These are phyloP conservation scores for Populus hybrid DNA, from an alignment of 441 rosid genomes.

Conservation along the genomic window DNA sequence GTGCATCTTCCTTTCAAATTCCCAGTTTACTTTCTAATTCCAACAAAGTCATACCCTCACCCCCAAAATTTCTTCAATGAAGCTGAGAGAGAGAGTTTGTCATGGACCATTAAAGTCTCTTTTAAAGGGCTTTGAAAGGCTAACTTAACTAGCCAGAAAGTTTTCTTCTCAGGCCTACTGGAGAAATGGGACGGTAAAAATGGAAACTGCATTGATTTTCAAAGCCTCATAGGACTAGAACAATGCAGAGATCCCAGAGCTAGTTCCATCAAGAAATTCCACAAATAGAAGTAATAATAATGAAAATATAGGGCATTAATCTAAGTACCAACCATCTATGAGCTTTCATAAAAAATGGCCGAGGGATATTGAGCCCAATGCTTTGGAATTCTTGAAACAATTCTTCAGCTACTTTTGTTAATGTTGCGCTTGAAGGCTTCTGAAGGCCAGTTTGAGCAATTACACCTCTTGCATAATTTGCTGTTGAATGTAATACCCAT, in stretches of 20 bases:
- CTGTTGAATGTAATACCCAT: slow-evolving; percentile 80
- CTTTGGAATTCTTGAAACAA: slow-evolving; percentile 58
- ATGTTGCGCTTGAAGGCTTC: slow-evolving; percentile 57
- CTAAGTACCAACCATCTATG: slow-evolving; percentile 67
- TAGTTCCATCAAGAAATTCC: neutral
- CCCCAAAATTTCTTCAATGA: neutral
- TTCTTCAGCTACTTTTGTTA: slow-evolving; percentile 57
- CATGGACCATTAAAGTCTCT: neutral
- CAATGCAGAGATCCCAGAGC: no score
- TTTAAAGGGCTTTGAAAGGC: neutral
- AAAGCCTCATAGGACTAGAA: no score
- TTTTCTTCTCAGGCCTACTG: neutral
- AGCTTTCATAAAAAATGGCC: slow-evolving; percentile 73
- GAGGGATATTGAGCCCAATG: slow-evolving; percentile 48
- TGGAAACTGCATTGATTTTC: neutral
- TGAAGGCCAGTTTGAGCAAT: slow-evolving; percentile 59
- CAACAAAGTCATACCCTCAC: neutral
- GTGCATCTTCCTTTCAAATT: neutral
- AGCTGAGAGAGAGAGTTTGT: neutral
- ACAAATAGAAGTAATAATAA: no score
- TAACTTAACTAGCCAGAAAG: no score
- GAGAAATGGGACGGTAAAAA: neutral
- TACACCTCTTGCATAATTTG: slow-evolving; percentile 51
- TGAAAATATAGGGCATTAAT: neutral
- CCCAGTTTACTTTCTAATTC: neutral